Conservation (phyloP, 2,329 filamentous ascomycete genomes). For the Aspergillaceae sp. region DNA sequence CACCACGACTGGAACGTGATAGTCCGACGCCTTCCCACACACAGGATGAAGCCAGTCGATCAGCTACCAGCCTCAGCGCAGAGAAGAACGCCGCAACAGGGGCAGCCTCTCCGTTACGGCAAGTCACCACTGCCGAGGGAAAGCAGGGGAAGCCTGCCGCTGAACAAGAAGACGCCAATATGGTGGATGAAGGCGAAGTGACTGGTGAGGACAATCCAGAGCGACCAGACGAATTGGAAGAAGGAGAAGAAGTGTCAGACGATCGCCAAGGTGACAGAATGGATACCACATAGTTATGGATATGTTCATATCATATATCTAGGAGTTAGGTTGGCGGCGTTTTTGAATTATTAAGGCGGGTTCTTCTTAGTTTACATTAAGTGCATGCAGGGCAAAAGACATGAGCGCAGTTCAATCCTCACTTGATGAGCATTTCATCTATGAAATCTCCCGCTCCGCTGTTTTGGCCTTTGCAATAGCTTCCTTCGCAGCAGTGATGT, state of each 20-base stretch:
- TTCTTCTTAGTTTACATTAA: slow-evolving; percentile 13
- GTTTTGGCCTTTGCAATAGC: slow-evolving; percentile 33
- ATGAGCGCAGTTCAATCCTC: background rate
- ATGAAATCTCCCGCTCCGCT: slow-evolving; percentile 32
- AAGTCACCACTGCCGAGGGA: slow-evolving; percentile 28
- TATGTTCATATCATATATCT: slow-evolving; percentile 16
- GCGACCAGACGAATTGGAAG: slow-evolving; percentile 25
- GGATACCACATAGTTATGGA: slow-evolving; percentile 48
- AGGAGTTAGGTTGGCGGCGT: slow-evolving; percentile 21
- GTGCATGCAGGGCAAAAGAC: slow-evolving; percentile 1
- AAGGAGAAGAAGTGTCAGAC: slow-evolving; percentile 42
- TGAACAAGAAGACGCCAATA: slow-evolving; percentile 50
- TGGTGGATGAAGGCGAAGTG: slow-evolving; percentile 46
- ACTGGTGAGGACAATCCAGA: slow-evolving; percentile 22
- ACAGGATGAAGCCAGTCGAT: slow-evolving; percentile 24
- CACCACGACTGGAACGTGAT: slow-evolving; percentile 44
- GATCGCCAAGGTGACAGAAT: slow-evolving; percentile 50
- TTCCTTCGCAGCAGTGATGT: slow-evolving; percentile 35
- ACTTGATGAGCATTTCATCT: slow-evolving; percentile 6
- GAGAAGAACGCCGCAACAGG: slow-evolving; percentile 25
- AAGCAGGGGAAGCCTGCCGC: slow-evolving; percentile 25
- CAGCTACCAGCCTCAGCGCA: slow-evolving; percentile 18
- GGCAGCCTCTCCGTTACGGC: slow-evolving; percentile 31
- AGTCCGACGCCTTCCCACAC: slow-evolving; percentile 27
- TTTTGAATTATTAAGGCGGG: slow-evolving; percentile 2